Evolutionary conservation across 2,329 filamentous ascomycete species (phyloP).

Genomic region (Phialemoniopsis sp.): DNA sequence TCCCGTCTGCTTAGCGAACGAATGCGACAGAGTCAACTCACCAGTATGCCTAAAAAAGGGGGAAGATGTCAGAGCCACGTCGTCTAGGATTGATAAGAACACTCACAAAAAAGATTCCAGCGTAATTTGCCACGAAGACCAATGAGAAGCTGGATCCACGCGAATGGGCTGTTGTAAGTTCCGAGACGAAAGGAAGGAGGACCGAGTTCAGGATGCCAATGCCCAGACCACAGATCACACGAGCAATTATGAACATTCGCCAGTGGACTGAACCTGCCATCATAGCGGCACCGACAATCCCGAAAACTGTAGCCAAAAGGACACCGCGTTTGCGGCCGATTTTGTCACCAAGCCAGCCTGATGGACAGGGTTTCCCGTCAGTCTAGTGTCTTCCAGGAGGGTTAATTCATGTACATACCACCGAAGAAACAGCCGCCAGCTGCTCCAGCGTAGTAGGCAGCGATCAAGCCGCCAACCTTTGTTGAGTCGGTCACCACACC

Average conservation of each 20-base stretch:
- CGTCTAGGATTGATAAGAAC: no score
- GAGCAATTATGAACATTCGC: constrained; percentile 42
- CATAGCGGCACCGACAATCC: constrained; percentile 42
- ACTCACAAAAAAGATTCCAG: constrained; percentile 35
- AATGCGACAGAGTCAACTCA: no score
- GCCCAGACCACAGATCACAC: constrained; percentile 46
- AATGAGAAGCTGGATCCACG: constrained; percentile 41
- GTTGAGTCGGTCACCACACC: constrained; percentile 41
- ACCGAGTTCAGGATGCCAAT: constrained; percentile 47
- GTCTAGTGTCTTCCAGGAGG: no score
- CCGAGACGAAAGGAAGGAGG: constrained; percentile 42
- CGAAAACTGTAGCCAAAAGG: constrained; percentile 40
- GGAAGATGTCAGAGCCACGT: no score
- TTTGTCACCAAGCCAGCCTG: constrained; percentile 40
- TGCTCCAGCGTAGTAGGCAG: constrained; percentile 47
- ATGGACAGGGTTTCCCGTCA: no score
- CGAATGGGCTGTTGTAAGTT: constrained; percentile 39
- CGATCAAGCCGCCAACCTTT: constrained; percentile 47
- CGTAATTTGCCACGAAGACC: constrained; percentile 48
- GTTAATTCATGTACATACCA: no score
- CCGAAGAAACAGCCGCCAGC: constrained; percentile 46
- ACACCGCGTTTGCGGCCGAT: constrained; percentile 49
- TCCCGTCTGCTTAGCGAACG: no score
- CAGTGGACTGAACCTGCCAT: constrained; percentile 38
- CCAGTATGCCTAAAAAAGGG: no score